A percentile compares a stretch with the other conserved stretches of the same genome.
These are phyloP conservation scores for Aspergillus persii DNA, from an alignment of 2,329 filamentous ascomycete genomes.

Conservation along the genomic window DNA sequence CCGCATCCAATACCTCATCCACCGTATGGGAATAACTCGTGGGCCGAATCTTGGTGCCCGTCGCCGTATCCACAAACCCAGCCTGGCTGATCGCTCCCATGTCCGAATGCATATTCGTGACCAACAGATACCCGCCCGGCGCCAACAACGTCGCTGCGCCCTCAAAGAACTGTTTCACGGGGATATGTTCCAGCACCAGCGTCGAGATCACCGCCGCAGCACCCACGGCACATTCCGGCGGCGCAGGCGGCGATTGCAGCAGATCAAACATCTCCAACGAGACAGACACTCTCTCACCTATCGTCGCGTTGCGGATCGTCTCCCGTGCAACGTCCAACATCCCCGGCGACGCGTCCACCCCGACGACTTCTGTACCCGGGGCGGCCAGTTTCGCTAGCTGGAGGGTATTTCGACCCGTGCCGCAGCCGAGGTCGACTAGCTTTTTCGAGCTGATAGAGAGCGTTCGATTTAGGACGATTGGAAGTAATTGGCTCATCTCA, in stretches of 20 bases:
- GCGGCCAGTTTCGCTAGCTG: slow-evolving; percentile 41
- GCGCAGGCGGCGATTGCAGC: slow-evolving; percentile 23
- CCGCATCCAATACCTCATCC: slow-evolving; percentile 52
- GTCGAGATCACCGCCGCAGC: slow-evolving; percentile 57
- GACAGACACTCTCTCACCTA: slow-evolving; percentile 8
- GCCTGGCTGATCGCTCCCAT: slow-evolving; percentile 62
- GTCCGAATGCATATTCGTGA: slow-evolving; percentile 69
- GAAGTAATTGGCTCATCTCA: slow-evolving; percentile 54
- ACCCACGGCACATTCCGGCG: slow-evolving; percentile 21
- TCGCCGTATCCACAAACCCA: slow-evolving; percentile 57
- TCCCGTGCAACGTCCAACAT: slow-evolving; percentile 57
- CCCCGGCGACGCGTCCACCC: slow-evolving; percentile 55
- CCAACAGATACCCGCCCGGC: slow-evolving; percentile 51
- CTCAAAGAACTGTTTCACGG: slow-evolving; percentile 57
- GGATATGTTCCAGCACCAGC: slow-evolving; percentile 64
- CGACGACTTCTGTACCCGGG: slow-evolving; percentile 43
- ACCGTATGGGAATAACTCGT: slow-evolving; percentile 58
- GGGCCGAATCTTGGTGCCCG: slow-evolving; percentile 58
- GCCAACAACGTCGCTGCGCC: slow-evolving; percentile 46
- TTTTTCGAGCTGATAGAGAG: slow-evolving; percentile 29
- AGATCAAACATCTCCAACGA: slow-evolving; percentile 42
- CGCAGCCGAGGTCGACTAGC: slow-evolving; percentile 63
- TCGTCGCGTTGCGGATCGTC: slow-evolving; percentile 29
- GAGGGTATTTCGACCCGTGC: slow-evolving; percentile 62
- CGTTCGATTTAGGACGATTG: slow-evolving; percentile 43